Evolutionary conservation across 768 basidiomycete genomes (phyloP).

Genomic region (Mycena indigotica): DNA sequence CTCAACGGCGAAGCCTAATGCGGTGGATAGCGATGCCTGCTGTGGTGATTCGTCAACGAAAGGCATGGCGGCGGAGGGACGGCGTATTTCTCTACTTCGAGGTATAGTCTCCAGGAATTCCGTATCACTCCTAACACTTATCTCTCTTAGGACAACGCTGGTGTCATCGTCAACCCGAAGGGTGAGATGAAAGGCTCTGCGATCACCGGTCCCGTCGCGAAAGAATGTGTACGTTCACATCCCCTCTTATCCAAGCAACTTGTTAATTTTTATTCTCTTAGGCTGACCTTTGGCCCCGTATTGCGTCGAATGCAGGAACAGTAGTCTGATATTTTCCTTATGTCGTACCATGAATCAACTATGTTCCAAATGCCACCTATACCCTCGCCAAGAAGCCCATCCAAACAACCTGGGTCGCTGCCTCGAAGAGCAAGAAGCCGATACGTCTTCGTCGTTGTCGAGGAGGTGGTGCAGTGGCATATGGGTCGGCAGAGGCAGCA

Average conservation of each 20-base stretch:
- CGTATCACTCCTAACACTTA: neutral
- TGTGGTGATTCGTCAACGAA: slow-evolving; percentile 96
- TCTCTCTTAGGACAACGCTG: slow-evolving; percentile 89
- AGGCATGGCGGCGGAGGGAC: slow-evolving; percentile 96
- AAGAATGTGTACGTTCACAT: slow-evolving; percentile 85
- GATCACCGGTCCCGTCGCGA: slow-evolving; percentile 96
- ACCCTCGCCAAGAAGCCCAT: slow-evolving; percentile 81
- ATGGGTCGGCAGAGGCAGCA: slow-evolving; percentile 40
- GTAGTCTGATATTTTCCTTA: slow-evolving; percentile 69
- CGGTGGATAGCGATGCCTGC: slow-evolving; percentile 83
- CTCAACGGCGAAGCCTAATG: neutral
- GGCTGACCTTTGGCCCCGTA: slow-evolving; percentile 99
- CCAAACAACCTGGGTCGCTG: slow-evolving; percentile 78
- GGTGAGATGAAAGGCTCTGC: slow-evolving; percentile 99
- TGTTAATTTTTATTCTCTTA: slow-evolving; percentile 37
- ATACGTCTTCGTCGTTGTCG: slow-evolving; percentile 81
- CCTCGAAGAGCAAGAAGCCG: slow-evolving; percentile 86
- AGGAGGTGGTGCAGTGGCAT: slow-evolving; percentile 68
- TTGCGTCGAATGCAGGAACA: slow-evolving; percentile 97
- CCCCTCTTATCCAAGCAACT: too few species aligned
- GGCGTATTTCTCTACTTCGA: slow-evolving; percentile 99
- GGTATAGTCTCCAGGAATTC: slow-evolving; percentile 43
- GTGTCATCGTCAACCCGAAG: slow-evolving; percentile 97
- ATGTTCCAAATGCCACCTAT: slow-evolving; percentile 13
- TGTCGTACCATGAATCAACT: neutral